phyloP scores from a whole-genome alignment of 495 filamentous ascomycete species.

The Opeltia flavorubescens region DNA sequence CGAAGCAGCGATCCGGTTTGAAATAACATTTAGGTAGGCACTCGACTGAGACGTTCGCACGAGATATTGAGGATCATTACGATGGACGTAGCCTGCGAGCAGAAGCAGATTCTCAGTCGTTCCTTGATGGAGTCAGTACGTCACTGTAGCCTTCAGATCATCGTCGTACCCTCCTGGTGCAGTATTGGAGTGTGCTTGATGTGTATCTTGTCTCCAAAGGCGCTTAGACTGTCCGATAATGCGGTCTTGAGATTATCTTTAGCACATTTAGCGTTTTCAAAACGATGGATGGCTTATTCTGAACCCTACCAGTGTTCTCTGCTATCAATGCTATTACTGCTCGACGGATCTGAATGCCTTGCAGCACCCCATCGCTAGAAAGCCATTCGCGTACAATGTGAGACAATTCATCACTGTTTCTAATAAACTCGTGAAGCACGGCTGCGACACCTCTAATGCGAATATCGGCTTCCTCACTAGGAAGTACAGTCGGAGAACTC shows the following conservation, averaged over 20 bases:
- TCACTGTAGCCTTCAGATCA: background rate
- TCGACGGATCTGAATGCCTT: constrained; percentile 46
- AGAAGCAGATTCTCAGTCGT: constrained; percentile 71
- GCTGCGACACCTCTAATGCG: constrained; percentile 23
- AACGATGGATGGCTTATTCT: too few species aligned
- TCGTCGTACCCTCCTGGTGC: constrained; percentile 65
- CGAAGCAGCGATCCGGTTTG: constrained; percentile 69
- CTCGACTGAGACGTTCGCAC: constrained; percentile 53
- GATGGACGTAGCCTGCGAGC: constrained; percentile 58
- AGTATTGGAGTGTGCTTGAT: constrained; percentile 70
- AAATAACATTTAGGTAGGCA: constrained; percentile 59
- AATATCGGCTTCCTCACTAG: background rate
- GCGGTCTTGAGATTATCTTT: constrained; percentile 24
- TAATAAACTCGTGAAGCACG: constrained; percentile 24
- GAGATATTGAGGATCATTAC: constrained; percentile 43
- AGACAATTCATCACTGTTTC: constrained; percentile 24
- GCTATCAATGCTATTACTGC: constrained; percentile 48
- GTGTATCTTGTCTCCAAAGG: constrained; percentile 75
- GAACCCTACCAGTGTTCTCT: constrained; percentile 39
- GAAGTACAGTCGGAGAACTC: constrained; percentile 8
- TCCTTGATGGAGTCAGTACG: constrained; percentile 32
- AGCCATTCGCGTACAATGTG: constrained; percentile 56
- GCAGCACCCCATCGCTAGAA: constrained; percentile 44
- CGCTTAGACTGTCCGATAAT: constrained; percentile 53
- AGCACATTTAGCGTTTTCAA: background rate